A percentile compares a stretch with the other conserved stretches of the same genome.
Evolutionary conservation across 805 yeast genomes (phyloP).

Genomic region (Schwanniomyces vanrijiae): DNA sequence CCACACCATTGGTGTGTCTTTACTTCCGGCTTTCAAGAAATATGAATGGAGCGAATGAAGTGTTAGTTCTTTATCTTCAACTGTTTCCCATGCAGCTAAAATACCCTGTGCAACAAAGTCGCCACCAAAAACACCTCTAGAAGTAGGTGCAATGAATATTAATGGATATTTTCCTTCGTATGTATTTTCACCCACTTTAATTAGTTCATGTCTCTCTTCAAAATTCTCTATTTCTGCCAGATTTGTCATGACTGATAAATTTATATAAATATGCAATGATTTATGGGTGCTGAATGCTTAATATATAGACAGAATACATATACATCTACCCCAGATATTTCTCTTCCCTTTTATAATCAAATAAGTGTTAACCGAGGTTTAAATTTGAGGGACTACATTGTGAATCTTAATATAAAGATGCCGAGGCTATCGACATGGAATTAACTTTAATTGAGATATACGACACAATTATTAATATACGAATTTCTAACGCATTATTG

Average conservation of each 20-base stretch:
- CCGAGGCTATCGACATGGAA: too few species aligned
- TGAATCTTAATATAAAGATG: too few species aligned
- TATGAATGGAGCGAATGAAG: slow-evolving; percentile 44
- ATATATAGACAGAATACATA: too few species aligned
- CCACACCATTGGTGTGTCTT: slow-evolving; percentile 24
- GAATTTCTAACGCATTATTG: too few species aligned
- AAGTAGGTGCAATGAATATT: slow-evolving; percentile 38
- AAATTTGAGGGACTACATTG: too few species aligned
- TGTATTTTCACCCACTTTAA: slow-evolving; percentile 19
- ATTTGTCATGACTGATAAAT: neutral
- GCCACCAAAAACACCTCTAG: slow-evolving; percentile 73
- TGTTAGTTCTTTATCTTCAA: slow-evolving; percentile 22
- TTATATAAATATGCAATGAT: too few species aligned
- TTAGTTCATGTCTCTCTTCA: slow-evolving; percentile 34
- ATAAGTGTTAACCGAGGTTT: too few species aligned
- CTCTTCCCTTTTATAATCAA: too few species aligned
- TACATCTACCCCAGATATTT: too few species aligned
- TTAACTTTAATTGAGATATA: too few species aligned
- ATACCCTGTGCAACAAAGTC: slow-evolving; percentile 53
- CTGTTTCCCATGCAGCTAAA: slow-evolving; percentile 35
- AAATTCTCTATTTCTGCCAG: slow-evolving; percentile 12
- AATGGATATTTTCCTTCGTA: slow-evolving; percentile 37
- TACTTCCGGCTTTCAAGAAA: slow-evolving; percentile 38
- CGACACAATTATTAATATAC: too few species aligned
- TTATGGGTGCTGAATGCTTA: too few species aligned